These are phyloP conservation scores for Glycine soja DNA, from an alignment of 306 rosid genomes.

Conservation along the genomic window DNA sequence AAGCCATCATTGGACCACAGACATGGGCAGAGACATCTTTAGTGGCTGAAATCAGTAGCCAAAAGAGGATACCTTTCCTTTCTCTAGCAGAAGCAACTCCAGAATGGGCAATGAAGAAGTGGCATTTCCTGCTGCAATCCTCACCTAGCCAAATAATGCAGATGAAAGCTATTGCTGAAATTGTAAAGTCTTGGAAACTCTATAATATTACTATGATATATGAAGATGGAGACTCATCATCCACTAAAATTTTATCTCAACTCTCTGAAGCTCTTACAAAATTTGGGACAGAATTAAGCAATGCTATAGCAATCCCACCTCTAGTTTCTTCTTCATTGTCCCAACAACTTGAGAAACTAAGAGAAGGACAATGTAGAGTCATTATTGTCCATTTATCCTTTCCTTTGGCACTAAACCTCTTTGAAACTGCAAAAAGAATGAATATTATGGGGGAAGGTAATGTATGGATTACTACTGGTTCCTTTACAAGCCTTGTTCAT, in stretches of 20 bases:
- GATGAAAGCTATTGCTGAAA: constrained; percentile 56
- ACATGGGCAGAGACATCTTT: constrained; percentile 17
- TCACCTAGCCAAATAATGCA: constrained; percentile 40
- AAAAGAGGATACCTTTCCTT: constrained; percentile 48
- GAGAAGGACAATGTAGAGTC: constrained; percentile 46
- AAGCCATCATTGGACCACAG: no score
- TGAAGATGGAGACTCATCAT: constrained; percentile 52
- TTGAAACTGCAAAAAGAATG: constrained; percentile 55
- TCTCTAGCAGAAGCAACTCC: constrained; percentile 58
- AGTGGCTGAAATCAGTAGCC: constrained; percentile 49
- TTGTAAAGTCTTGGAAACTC: constrained; percentile 53
- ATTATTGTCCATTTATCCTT: constrained; percentile 57
- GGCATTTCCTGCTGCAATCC: constrained; percentile 55
- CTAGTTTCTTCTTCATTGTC: constrained; percentile 50
- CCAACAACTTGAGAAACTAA: constrained; percentile 54
- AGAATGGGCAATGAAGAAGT: constrained; percentile 54
- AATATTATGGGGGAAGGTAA: constrained; percentile 64
- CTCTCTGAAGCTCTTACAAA: constrained; percentile 47
- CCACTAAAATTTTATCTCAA: constrained; percentile 47
- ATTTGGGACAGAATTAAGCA: constrained; percentile 41
- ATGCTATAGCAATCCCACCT: constrained; percentile 48
- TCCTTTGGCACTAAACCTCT: constrained; percentile 44
- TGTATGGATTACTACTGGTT: no score
- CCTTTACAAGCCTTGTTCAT: no score
- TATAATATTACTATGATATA: constrained; percentile 50